Evolutionary conservation across 192 early-diverging fungal species (phyloP), one percentile per base, ranked within the genome.

Genomic region (Rhizophagus prolifer): DNA sequence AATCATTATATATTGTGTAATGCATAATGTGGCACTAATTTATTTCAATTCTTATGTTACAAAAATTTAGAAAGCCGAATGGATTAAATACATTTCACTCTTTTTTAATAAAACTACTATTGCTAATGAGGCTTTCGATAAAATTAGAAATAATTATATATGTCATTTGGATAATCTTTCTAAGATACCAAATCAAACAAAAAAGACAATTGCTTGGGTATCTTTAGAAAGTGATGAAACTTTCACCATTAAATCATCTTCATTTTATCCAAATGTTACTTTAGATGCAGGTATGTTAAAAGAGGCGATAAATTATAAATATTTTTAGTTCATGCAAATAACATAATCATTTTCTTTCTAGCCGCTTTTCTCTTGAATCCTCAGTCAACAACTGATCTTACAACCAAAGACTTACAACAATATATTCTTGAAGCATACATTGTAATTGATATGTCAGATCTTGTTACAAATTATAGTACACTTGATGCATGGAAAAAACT

Each of bases 201-300:
- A 58, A 44, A 72, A 72, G 13, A 13, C 58, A 36, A 77, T 76
- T 12, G 75, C 75, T 41, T 80, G 70, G 74, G 69, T 62, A 26
- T 61, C 58, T 47, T 50, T 67, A 14, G 34, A 70, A 34, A 61
- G 16, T 38, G 38, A 6, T 47, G 41, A 6, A 4, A 16, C 26
- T 21, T 70, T 16, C 23, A 36, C 19, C 36, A 62, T 76, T 16
- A 64, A 26, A n/a, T 10, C 12, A 9, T 14, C 58, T 23, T 25
- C 4, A 0, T 72, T 70, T 72, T 21, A 59, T 10, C 25, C 25
- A 16, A 63, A 38, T 7, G 31, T 80, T 30, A 76, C 63, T 16
- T 10, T 19, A 7, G 58, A 70, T 72, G 74, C 25, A 58, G 72
- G 72, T 74, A 25, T 36, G 58, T 44, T 25, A 16, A 31, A 14